Conservation (phyloP, 208 protist genomes). For the Leishmania braziliensis region DNA sequence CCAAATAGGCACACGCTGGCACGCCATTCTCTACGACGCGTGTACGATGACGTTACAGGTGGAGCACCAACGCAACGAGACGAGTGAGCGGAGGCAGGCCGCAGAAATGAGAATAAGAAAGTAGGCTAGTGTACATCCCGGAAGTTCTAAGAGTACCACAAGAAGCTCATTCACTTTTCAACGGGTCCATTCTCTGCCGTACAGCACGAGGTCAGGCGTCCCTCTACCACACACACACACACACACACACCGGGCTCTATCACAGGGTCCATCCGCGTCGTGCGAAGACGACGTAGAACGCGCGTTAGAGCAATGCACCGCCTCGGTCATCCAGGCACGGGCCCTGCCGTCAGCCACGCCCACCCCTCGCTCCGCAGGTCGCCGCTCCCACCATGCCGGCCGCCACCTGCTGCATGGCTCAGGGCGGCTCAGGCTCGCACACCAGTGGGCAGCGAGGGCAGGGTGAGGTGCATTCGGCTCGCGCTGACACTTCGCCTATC, state of each 20-base stretch:
- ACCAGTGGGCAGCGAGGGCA: neutral
- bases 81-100: neutral
- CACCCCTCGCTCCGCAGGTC: neutral
- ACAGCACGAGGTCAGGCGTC: neutral
- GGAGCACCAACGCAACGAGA: neutral
- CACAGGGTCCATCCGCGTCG: neutral
- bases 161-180: too few relatives aligned
- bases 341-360: neutral
- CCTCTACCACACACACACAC: neutral
- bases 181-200: too few relatives aligned
- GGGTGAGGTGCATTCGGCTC: neutral
- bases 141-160: neutral
- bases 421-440: neutral
- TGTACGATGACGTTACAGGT: neutral
- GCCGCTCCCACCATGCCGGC: neutral
- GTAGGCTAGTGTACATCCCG: neutral
- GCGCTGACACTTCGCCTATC: neutral
- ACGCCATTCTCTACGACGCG: neutral
- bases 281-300: neutral
- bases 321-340: neutral
- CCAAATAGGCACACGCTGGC: neutral
- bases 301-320: neutral
- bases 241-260: neutral
- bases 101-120: neutral
- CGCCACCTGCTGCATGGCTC: neutral